phyloP scores from a whole-genome alignment of 2,329 filamentous ascomycete species.

The Apiospora koreana region DNA sequence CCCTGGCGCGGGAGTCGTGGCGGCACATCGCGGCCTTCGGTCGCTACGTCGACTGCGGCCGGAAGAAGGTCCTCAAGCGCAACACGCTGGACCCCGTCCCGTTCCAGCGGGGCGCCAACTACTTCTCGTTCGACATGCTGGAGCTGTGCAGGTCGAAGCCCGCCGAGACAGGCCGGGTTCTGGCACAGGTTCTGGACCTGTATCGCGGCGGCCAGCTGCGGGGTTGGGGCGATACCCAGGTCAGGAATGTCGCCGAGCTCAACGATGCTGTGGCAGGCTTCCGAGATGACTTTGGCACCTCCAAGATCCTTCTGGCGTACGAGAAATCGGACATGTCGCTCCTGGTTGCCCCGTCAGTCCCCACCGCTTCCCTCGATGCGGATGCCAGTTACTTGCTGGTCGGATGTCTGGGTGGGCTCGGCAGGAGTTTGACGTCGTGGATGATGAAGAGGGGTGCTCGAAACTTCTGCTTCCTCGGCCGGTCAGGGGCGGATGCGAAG shows the following conservation, averaged over 20 bases:
- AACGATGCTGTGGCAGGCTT: conserved; percentile 21
- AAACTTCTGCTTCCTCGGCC: conserved; percentile 34
- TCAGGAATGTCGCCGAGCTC: conserved; percentile 19
- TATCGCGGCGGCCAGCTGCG: conserved; percentile 10
- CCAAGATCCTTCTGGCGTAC: background rate
- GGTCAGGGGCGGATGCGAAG: conserved; percentile 28
- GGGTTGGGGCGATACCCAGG: background rate
- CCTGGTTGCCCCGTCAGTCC: background rate
- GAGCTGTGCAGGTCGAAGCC: conserved; percentile 21
- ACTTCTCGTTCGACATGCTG: conserved; percentile 26
- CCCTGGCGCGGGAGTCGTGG: conserved; percentile 22
- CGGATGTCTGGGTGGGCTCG: conserved; percentile 38
- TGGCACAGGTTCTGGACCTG: conserved; percentile 18
- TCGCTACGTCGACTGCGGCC: conserved; percentile 23
- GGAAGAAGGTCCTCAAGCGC: conserved; percentile 25
- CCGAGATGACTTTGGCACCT: conserved; percentile 11
- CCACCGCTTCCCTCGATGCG: background rate
- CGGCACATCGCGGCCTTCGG: conserved; percentile 22
- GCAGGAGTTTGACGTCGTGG: conserved; percentile 34
- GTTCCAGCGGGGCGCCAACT: conserved; percentile 25
- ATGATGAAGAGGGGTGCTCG: conserved; percentile 35
- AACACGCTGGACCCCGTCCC: conserved; percentile 24
- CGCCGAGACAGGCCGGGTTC: background rate
- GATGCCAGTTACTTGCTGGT: conserved; percentile 35
- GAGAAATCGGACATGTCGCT: background rate